Evolutionary conservation across 345 rosid genomes (phyloP).

Genomic region (Eucalyptus albens): DNA sequence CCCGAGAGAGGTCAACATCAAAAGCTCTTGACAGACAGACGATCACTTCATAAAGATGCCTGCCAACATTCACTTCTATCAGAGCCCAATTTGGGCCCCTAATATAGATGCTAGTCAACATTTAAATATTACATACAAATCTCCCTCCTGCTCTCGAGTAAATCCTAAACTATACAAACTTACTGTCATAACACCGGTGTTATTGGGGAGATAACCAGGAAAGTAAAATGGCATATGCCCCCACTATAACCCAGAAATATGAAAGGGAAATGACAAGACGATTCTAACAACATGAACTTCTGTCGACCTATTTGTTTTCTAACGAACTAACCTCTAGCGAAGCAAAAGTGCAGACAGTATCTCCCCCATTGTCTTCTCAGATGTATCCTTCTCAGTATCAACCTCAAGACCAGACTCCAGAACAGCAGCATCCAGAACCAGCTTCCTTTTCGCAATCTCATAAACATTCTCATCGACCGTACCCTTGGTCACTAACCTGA

Average conservation of each 20-base stretch:
- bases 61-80: not conserved
- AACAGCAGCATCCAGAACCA: slow-evolving; percentile 81
- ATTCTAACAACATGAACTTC: not conserved
- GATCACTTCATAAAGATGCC: not conserved
- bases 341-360: slow-evolving; percentile 72
- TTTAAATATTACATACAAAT: not conserved
- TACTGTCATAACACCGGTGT: not conserved
- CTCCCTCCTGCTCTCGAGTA: not conserved
- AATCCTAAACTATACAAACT: not conserved
- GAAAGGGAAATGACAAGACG: not conserved
- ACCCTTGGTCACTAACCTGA: slow-evolving; percentile 77
- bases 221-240: not conserved
- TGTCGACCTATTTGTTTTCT: not conserved
- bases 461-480: slow-evolving; percentile 91
- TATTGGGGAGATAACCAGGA: not conserved
- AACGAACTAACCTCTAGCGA: slow-evolving; percentile 14
- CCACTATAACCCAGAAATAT: not conserved
- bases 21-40: not conserved
- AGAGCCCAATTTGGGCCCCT: not conserved
- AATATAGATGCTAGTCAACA: not conserved
- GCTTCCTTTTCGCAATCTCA: slow-evolving; percentile 86
- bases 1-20: not conserved
- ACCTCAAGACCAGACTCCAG: slow-evolving; percentile 64
- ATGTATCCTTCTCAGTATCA: slow-evolving; percentile 34
- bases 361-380: slow-evolving; percentile 90